phyloP scores from a whole-genome alignment of 1,284 basidiomycete species.

The Apiotrichum domesticum region DNA sequence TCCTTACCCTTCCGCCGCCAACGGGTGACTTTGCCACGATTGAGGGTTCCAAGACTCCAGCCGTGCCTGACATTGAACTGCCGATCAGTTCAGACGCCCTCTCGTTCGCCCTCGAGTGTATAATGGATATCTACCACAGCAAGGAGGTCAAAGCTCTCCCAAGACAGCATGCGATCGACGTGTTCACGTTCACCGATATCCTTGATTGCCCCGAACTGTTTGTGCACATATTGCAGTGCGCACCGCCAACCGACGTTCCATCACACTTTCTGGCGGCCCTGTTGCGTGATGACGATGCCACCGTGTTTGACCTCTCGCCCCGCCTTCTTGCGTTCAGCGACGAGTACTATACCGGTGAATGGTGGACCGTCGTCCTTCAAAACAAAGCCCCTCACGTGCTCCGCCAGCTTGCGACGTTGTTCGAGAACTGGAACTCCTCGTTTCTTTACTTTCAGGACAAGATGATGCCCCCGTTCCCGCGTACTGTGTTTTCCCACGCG shows the following conservation, averaged over 20 bases:
- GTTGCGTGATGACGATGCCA: not conserved
- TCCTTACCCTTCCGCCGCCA: not conserved
- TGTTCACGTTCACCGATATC: not conserved
- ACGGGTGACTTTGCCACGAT: too few relatives aligned
- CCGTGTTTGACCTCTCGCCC: not conserved
- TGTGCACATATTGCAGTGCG: not conserved
- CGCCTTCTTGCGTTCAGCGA: not conserved
- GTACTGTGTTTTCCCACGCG: not conserved
- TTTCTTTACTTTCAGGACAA: not conserved
- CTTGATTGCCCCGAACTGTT: not conserved
- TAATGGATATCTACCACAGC: not conserved
- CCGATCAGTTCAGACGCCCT: not conserved
- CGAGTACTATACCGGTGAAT: not conserved
- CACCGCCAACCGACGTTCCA: not conserved
- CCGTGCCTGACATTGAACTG: not conserved
- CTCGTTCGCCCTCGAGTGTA: not conserved
- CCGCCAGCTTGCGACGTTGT: not conserved
- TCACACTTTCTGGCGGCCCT: not conserved
- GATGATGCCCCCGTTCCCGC: not conserved
- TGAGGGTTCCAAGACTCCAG: not conserved
- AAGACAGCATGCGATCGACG: not conserved
- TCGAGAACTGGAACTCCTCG: conserved; percentile 1
- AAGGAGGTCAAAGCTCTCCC: not conserved
- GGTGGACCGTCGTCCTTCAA: not conserved
- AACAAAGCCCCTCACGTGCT: not conserved